phyloP scores from a whole-genome alignment of 257 asterid species.

The Anisodus tanguticus region DNA sequence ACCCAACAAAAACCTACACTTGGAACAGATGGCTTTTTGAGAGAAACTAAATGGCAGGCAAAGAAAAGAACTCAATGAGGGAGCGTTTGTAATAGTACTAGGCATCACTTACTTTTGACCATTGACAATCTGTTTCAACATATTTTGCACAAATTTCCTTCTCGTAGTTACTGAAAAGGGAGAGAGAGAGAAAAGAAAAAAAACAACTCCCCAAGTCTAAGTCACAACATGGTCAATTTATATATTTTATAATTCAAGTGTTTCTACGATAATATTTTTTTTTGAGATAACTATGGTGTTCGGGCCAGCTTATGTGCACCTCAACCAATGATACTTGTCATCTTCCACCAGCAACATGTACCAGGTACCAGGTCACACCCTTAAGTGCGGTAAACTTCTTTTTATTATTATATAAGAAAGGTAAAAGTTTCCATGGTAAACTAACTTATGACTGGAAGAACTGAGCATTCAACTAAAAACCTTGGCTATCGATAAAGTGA shows the following conservation, averaged over 20 bases:
- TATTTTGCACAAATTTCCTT: background rate
- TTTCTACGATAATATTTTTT: background rate
- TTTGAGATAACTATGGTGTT: no score
- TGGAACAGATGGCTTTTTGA: background rate
- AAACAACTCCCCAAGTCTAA: background rate
- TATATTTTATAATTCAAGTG: background rate
- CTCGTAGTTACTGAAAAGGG: background rate
- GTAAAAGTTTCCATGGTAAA: background rate
- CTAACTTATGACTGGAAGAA: background rate
- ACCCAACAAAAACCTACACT: no score
- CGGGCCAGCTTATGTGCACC: no score
- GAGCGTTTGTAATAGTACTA: background rate
- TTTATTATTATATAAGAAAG: background rate
- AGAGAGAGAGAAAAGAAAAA: background rate
- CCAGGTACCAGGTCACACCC: no score
- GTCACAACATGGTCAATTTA: slow-evolving; percentile 1
- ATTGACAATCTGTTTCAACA: background rate
- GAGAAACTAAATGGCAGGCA: background rate
- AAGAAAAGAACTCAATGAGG: background rate
- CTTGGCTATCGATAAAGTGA: background rate
- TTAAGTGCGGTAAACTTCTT: background rate
- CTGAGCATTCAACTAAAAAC: background rate
- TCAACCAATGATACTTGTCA: no score
- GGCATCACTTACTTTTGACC: slow-evolving; percentile 12
- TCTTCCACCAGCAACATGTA: no score